These are phyloP conservation scores for Aspergillus calidoustus DNA, from an alignment of 2,329 filamentous ascomycete genomes.

Conservation along the genomic window DNA sequence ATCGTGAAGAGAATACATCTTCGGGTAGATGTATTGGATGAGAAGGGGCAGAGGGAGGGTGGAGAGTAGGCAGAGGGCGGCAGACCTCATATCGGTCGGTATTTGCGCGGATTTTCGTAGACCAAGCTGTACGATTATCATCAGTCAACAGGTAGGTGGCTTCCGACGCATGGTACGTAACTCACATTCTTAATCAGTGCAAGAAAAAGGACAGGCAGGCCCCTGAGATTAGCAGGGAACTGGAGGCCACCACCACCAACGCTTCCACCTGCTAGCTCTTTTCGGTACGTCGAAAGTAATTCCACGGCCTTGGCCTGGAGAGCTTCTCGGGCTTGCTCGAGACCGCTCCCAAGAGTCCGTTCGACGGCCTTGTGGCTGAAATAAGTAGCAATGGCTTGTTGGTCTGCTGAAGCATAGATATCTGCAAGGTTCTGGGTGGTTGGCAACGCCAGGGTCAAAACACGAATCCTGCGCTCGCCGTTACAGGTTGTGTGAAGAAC, in stretches of 20 bases:
- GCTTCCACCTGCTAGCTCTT: slow-evolving; percentile 93
- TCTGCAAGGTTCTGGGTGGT: slow-evolving; percentile 90
- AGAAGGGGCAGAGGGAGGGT: slow-evolving; percentile 87
- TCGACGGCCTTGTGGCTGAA: slow-evolving; percentile 98
- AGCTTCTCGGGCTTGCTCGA: slow-evolving; percentile 89
- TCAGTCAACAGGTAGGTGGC: slow-evolving; percentile 29
- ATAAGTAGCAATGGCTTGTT: slow-evolving; percentile 89
- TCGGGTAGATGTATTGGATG: slow-evolving; percentile 90
- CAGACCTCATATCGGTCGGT: slow-evolving; percentile 89
- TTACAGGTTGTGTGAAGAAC: slow-evolving; percentile 98
- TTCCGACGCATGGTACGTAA: slow-evolving; percentile 18
- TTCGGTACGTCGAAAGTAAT: slow-evolving; percentile 92
- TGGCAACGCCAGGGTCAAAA: slow-evolving; percentile 89
- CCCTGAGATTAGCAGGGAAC: slow-evolving; percentile 89
- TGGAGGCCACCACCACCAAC: slow-evolving; percentile 91
- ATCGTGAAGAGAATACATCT: slow-evolving; percentile 85
- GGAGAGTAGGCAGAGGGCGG: slow-evolving; percentile 90
- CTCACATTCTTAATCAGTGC: slow-evolving; percentile 93
- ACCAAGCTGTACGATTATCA: slow-evolving; percentile 58
- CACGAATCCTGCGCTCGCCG: slow-evolving; percentile 90
- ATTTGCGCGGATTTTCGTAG: slow-evolving; percentile 92
- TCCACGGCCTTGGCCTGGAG: slow-evolving; percentile 91
- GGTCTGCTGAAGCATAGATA: slow-evolving; percentile 92
- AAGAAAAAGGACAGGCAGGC: slow-evolving; percentile 86
- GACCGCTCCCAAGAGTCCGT: slow-evolving; percentile 78